These are phyloP conservation scores for Phoma sp. DNA, from an alignment of 2,329 filamentous ascomycete species.

Conservation along the genomic window DNA sequence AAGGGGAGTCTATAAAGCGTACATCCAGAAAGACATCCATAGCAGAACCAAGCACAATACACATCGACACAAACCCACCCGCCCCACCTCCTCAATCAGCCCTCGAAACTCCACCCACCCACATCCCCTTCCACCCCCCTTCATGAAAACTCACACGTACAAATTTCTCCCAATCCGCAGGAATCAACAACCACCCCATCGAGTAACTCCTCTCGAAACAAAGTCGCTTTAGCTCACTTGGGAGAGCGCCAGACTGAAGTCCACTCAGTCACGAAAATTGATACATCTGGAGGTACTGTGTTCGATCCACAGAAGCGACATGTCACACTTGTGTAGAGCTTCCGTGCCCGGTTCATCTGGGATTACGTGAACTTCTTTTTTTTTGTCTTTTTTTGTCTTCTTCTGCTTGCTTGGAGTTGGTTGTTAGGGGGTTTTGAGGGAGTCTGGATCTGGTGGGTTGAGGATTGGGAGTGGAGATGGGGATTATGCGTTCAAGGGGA, in stretches of 20 bases:
- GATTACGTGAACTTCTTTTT: background rate
- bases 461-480: too few relatives aligned
- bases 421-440: too few relatives aligned
- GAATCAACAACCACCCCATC: background rate
- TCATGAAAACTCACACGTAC: too few relatives aligned
- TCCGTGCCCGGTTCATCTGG: background rate
- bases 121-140: too few relatives aligned
- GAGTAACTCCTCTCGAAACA: background rate
- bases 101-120: too few relatives aligned
- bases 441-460: too few relatives aligned
- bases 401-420: background rate
- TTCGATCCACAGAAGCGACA: constrained; percentile 14
- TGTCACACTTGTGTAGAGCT: background rate
- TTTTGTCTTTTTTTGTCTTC: background rate
- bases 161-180: background rate
- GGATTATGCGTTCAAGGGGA: too few relatives aligned
- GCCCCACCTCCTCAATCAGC: background rate
- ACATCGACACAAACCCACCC: background rate
- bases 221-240: constrained; percentile 12
- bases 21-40: too few relatives aligned
- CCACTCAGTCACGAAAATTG: background rate
- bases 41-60: too few relatives aligned
- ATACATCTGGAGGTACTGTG: constrained; percentile 8
- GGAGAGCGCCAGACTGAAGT: constrained; percentile 14
- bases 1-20: too few relatives aligned